phyloP scores from a whole-genome alignment of 257 asterid genomes.

The Gentiana straminea region DNA sequence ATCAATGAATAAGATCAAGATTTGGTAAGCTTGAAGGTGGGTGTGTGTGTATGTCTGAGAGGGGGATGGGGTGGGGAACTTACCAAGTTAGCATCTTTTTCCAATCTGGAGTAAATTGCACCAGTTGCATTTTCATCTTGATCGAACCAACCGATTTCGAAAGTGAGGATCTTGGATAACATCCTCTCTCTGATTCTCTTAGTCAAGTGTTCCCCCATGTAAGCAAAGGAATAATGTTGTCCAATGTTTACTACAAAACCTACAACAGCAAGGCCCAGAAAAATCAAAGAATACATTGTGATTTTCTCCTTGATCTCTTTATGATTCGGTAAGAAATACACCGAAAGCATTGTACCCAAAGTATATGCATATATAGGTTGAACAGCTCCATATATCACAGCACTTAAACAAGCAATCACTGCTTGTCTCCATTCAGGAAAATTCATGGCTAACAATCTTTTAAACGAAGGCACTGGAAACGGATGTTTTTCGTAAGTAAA shows the following conservation, averaged over 20 bases:
- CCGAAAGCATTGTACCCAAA: conserved; percentile 71
- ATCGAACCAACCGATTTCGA: conserved; percentile 95
- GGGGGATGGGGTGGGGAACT: neutral
- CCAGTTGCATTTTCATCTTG: conserved; percentile 70
- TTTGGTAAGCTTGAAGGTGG: neutral
- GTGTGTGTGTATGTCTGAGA: neutral
- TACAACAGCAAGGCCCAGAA: conserved; percentile 65
- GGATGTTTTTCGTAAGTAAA: conserved; percentile 24
- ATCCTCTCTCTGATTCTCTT: conserved; percentile 77
- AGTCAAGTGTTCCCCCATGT: conserved; percentile 87
- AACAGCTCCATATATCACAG: conserved; percentile 63
- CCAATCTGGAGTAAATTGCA: conserved; percentile 73
- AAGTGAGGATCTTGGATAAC: conserved; percentile 80
- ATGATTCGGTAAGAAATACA: conserved; percentile 52
- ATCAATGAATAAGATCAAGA: neutral
- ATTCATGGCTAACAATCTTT: conserved; percentile 70
- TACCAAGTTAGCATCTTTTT: conserved; percentile 94
- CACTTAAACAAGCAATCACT: conserved; percentile 42
- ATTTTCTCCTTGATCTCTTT: conserved; percentile 48
- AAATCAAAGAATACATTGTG: conserved; percentile 35
- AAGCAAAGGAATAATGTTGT: conserved; percentile 79
- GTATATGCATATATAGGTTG: conserved; percentile 71
- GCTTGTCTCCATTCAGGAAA: conserved; percentile 88
- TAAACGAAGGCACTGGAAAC: conserved; percentile 52
- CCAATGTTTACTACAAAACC: conserved; percentile 46